Conservation (phyloP, 768 basidiomycete genomes). For the Mycena vitilis region DNA sequence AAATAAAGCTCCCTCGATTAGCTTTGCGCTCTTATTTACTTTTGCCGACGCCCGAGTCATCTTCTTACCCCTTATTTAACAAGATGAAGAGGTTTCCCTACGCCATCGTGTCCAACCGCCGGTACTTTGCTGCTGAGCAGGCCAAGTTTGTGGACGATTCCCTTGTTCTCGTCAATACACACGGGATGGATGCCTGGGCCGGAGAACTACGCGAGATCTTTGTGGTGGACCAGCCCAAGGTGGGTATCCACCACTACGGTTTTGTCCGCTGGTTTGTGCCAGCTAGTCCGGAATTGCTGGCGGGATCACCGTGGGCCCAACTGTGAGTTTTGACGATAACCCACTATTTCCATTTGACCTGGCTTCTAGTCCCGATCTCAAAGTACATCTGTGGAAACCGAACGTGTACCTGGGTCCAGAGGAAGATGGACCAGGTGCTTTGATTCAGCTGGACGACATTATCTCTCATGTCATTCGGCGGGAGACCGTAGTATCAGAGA, state of each 20-base stretch:
- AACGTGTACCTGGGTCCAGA: too few relatives aligned
- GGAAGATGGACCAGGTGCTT: too few relatives aligned
- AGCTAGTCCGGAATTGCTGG: not conserved
- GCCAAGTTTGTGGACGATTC: not conserved
- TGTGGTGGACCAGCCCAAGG: not conserved
- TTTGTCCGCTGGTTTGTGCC: not conserved
- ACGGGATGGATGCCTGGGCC: not conserved
- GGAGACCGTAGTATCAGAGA: too few relatives aligned
- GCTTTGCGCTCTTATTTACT: not conserved
- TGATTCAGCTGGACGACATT: too few relatives aligned
- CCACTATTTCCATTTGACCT: too few relatives aligned
- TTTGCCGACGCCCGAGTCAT: not conserved
- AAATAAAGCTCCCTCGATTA: not conserved
- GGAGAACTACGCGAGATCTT: not conserved
- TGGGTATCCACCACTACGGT: not conserved
- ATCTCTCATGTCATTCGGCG: too few relatives aligned
- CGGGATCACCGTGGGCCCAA: too few relatives aligned
- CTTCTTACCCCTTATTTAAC: not conserved
- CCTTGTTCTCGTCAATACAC: not conserved
- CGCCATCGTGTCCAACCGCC: not conserved
- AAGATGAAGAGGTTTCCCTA: conserved; percentile 1
- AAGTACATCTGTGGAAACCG: too few relatives aligned
- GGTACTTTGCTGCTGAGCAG: not conserved
- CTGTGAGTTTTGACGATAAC: too few relatives aligned
- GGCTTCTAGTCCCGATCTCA: too few relatives aligned